phyloP scores from a whole-genome alignment of 2,329 filamentous ascomycete genomes.

The Ceratocystis destructans region DNA sequence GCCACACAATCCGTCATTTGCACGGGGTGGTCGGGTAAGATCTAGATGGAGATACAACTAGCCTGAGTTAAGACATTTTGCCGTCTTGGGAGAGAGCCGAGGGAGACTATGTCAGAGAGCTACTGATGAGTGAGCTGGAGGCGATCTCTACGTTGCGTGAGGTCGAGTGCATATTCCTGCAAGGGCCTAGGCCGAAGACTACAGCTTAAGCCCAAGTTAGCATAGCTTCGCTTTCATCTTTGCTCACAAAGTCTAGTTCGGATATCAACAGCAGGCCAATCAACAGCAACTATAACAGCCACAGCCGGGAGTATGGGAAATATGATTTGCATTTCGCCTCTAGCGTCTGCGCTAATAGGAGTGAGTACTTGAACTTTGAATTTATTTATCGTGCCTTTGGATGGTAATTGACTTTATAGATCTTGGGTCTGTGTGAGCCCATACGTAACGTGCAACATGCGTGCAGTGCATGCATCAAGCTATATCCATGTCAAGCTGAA shows the following conservation, averaged over 20 bases:
- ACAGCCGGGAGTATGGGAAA: background rate
- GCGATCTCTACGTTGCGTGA: background rate
- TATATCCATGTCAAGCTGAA: constrained; percentile 8
- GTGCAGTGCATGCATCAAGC: background rate
- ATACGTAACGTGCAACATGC: background rate
- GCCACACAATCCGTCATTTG: background rate
- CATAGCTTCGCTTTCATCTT: background rate
- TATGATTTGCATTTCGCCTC: background rate
- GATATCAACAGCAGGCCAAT: background rate
- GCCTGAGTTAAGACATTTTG: background rate
- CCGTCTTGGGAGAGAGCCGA: background rate
- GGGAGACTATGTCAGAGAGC: background rate
- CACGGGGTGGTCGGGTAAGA: background rate
- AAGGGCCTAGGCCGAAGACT: background rate
- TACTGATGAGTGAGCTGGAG: background rate
- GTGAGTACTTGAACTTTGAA: too few species aligned
- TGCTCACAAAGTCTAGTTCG: background rate
- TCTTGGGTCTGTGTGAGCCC: background rate
- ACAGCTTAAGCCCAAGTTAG: background rate
- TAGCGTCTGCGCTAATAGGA: background rate
- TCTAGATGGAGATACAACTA: background rate
- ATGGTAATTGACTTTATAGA: background rate
- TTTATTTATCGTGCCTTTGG: background rate
- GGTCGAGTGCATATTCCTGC: background rate
- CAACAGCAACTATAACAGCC: background rate